A percentile compares a stretch with the other conserved stretches of the same genome.
These are phyloP conservation scores for Fraxinus nigra DNA, from an alignment of 305 asterid genomes.

Conservation along the genomic window DNA sequence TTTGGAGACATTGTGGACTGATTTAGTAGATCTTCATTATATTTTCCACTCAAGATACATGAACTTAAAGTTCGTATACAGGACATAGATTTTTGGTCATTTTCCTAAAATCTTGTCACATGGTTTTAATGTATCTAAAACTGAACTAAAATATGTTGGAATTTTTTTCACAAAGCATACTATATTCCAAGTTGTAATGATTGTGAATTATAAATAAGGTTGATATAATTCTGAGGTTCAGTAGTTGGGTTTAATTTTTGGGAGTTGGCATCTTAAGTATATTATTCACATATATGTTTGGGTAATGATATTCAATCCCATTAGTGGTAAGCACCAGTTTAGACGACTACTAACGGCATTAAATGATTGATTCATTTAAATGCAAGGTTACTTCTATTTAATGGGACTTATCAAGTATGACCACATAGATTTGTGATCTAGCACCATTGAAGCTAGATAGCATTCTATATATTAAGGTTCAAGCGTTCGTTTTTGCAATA, in stretches of 20 bases:
- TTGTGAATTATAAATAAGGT: background rate
- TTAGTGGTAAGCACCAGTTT: background rate
- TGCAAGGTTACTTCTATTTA: background rate
- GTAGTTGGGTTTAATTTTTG: background rate
- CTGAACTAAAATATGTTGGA: background rate
- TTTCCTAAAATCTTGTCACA: background rate
- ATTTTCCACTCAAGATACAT: background rate
- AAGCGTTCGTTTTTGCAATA: background rate
- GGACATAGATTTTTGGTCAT: background rate
- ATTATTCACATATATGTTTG: background rate
- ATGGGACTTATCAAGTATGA: background rate
- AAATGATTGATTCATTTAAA: background rate
- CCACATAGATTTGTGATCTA: background rate
- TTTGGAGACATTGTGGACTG: background rate
- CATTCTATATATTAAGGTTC: background rate
- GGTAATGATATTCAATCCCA: background rate
- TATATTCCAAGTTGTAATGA: background rate
- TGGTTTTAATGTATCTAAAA: background rate
- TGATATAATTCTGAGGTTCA: background rate
- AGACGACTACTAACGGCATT: background rate
- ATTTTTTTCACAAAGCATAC: background rate
- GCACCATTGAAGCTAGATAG: background rate
- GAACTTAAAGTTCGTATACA: background rate
- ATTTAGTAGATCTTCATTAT: background rate
- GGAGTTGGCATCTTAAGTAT: background rate